Evolutionary conservation across 768 basidiomycete genomes (phyloP).

Genomic region (Gelatoporia subvermispora): DNA sequence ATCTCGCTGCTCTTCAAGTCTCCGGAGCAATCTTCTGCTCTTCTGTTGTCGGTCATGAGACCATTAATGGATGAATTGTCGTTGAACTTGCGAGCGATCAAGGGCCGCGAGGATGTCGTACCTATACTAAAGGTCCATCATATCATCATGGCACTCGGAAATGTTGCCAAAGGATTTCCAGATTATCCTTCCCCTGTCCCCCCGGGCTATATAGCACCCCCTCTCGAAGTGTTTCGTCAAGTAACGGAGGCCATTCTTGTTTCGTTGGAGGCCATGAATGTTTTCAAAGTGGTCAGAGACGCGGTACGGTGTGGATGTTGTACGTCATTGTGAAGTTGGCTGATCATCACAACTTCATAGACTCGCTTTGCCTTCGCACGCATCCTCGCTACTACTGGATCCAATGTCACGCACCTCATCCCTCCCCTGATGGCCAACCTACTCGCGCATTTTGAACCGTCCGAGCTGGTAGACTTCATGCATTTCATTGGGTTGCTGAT

Average conservation of each 20-base stretch:
- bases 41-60: slow-evolving; percentile 73
- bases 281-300: slow-evolving; percentile 82
- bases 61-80: slow-evolving; percentile 77
- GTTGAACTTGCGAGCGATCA: slow-evolving; percentile 46
- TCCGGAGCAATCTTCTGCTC: slow-evolving; percentile 60
- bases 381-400: slow-evolving; percentile 85
- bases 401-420: slow-evolving; percentile 80
- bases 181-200: slow-evolving; percentile 73
- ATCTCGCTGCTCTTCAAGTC: slow-evolving; percentile 68
- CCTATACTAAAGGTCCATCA: slow-evolving; percentile 90
- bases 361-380: slow-evolving; percentile 91
- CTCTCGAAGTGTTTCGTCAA: slow-evolving; percentile 74
- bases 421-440: slow-evolving; percentile 86
- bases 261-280: slow-evolving; percentile 83
- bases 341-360: slow-evolving; percentile 37
- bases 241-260: slow-evolving; percentile 85
- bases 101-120: slow-evolving; percentile 60
- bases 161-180: slow-evolving; percentile 94
- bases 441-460: slow-evolving; percentile 87
- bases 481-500: slow-evolving; percentile 89
- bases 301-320: slow-evolving; percentile 56
- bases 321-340: background rate
- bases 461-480: slow-evolving; percentile 93
- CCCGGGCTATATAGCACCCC: slow-evolving; percentile 63
- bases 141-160: slow-evolving; percentile 89